Evolutionary conservation across 768 basidiomycete genomes (phyloP).

Genomic region (Amanita muscaria): DNA sequence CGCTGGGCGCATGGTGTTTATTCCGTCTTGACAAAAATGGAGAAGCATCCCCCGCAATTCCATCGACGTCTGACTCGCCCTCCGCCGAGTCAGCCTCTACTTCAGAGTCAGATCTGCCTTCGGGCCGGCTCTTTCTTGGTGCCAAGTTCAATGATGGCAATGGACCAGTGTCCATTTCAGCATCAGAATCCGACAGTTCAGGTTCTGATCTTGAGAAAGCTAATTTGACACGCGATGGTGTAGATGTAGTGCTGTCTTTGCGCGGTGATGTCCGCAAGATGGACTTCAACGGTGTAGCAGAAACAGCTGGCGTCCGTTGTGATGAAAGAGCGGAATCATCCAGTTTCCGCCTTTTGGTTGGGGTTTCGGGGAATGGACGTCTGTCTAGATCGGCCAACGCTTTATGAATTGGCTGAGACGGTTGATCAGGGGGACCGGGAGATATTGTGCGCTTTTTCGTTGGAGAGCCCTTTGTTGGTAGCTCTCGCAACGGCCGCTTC

Average conservation of each 20-base stretch:
- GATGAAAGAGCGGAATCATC: constrained; percentile 1
- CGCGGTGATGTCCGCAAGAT: constrained; percentile 11
- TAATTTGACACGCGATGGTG: constrained; percentile 3
- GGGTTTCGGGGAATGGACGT: constrained; percentile 10
- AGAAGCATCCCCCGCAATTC: neutral
- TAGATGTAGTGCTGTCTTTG: constrained; percentile 3
- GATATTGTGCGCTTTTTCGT: constrained; percentile 7
- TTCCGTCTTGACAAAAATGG: neutral
- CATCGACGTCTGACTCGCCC: constrained; percentile 2
- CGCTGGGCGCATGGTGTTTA: neutral
- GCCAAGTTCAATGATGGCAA: neutral
- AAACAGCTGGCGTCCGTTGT: neutral
- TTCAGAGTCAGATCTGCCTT: constrained; percentile 1
- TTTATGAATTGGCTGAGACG: neutral
- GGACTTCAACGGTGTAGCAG: constrained; percentile 11
- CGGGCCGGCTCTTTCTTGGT: neutral
- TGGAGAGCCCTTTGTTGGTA: constrained; percentile 10
- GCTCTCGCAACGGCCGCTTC: constrained; percentile 10
- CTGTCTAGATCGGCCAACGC: neutral
- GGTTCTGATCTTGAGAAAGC: neutral
- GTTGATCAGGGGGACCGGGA: neutral
- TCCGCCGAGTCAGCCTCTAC: constrained; percentile 1
- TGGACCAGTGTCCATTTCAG: neutral
- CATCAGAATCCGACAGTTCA: constrained; percentile 1
- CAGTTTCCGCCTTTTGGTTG: constrained; percentile 13